phyloP scores from a whole-genome alignment of 257 asterid genomes.

The Ophiorrhiza pumila region DNA sequence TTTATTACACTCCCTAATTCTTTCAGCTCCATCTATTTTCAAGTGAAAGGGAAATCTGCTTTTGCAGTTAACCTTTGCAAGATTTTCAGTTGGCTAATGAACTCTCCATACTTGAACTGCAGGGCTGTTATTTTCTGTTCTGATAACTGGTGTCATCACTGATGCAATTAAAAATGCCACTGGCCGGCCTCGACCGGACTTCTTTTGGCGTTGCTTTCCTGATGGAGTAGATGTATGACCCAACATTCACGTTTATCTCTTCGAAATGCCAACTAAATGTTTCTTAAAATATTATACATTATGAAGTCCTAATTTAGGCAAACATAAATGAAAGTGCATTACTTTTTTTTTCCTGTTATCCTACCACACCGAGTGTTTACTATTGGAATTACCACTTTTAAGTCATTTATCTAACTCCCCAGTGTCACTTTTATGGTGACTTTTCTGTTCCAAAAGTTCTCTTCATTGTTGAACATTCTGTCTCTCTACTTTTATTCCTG shows the following conservation, averaged over 20 bases:
- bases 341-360: background rate
- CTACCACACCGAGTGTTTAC: no score
- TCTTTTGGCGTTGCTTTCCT: conserved; percentile 95
- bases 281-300: background rate
- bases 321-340: background rate
- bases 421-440: background rate
- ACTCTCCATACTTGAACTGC: conserved; percentile 23
- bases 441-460: background rate
- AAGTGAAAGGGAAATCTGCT: background rate
- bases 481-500: background rate
- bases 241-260: background rate
- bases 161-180: conserved; percentile 81
- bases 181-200: conserved; percentile 85
- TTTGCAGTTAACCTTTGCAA: background rate
- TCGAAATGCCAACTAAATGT: background rate
- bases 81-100: conserved; percentile 12
- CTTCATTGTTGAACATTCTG: background rate
- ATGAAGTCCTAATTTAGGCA: background rate
- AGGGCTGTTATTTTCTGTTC: conserved; percentile 69
- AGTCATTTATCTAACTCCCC: background rate
- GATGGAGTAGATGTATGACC: conserved; percentile 59
- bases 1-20: background rate
- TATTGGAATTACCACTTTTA: background rate
- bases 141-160: conserved; percentile 75
- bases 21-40: background rate